phyloP scores from a whole-genome alignment of 1,284 basidiomycete genomes.

The Meripilus lineatus region DNA sequence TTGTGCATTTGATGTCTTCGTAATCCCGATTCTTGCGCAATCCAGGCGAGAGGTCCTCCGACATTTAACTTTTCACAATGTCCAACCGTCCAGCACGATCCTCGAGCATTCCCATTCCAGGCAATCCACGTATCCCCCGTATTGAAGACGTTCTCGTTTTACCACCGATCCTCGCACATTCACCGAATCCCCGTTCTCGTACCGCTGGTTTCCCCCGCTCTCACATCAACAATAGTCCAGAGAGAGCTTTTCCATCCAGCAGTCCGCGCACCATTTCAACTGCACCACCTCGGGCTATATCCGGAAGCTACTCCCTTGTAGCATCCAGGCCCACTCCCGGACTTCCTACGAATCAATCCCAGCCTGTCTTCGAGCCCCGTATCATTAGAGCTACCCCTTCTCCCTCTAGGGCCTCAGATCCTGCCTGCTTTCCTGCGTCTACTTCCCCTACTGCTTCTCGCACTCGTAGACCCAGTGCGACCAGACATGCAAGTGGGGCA shows the following conservation, averaged over 20 bases:
- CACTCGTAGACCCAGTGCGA: constrained; percentile 10
- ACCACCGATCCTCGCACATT: constrained; percentile 40
- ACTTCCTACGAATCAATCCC: constrained; percentile 10
- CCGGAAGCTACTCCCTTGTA: constrained; percentile 17
- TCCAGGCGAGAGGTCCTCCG: no score
- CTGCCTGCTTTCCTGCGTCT: constrained; percentile 12
- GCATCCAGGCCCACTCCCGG: constrained; percentile 15
- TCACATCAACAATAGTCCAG: constrained; percentile 14
- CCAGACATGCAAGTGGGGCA: constrained; percentile 1
- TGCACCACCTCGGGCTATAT: constrained; percentile 22
- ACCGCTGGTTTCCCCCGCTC: constrained; percentile 12
- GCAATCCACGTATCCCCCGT: constrained; percentile 45
- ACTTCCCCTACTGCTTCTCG: constrained; percentile 3
- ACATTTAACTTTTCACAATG: no score
- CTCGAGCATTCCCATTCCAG: constrained; percentile 58
- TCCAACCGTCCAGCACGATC: constrained; percentile 50
- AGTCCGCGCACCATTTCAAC: constrained; percentile 8
- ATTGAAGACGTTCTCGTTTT: constrained; percentile 61
- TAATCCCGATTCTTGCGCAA: no score
- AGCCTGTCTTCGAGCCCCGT: constrained; percentile 54
- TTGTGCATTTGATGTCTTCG: no score
- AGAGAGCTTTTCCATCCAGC: constrained; percentile 7
- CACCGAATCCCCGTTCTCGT: constrained; percentile 22
- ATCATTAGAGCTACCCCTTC: constrained; percentile 46
- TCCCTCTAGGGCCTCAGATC: constrained; percentile 7